Evolutionary conservation across 2,329 filamentous ascomycete species (phyloP).

Genomic region (Sporothrix phasma): DNA sequence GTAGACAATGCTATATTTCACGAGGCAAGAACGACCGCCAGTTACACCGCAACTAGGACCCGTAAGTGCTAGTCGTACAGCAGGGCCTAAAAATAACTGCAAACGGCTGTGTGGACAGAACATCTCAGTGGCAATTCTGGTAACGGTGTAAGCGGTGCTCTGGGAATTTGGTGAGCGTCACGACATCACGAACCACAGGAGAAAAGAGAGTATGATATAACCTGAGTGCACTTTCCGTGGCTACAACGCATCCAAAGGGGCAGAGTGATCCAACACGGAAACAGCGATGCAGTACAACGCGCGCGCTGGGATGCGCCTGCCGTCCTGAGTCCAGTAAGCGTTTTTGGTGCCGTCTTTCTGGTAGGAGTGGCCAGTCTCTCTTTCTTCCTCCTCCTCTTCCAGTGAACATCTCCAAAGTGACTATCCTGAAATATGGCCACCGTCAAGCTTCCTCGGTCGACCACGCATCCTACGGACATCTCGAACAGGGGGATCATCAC

Average conservation of each 20-base stretch:
- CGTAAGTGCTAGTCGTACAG: neutral
- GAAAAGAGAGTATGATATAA: neutral
- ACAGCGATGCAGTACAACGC: neutral
- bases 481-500: neutral
- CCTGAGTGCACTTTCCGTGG: neutral
- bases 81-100: slow-evolving; percentile 7
- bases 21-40: too few species aligned
- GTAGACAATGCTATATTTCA: too few species aligned
- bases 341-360: neutral
- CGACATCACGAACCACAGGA: neutral
- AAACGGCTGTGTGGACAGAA: neutral
- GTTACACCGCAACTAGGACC: too few species aligned
- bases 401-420: neutral
- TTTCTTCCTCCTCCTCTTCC: neutral
- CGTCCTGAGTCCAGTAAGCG: slow-evolving; percentile 5
- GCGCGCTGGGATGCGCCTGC: neutral
- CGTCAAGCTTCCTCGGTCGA: slow-evolving; percentile 2
- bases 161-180: neutral
- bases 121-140: neutral
- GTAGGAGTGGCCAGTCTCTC: neutral
- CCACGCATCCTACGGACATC: neutral
- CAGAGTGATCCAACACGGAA: neutral
- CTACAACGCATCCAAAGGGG: neutral
- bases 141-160: neutral
- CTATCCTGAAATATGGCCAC: neutral